Conservation (phyloP, 192 early-diverging fungal genomes). For the Backusella australiensis region DNA sequence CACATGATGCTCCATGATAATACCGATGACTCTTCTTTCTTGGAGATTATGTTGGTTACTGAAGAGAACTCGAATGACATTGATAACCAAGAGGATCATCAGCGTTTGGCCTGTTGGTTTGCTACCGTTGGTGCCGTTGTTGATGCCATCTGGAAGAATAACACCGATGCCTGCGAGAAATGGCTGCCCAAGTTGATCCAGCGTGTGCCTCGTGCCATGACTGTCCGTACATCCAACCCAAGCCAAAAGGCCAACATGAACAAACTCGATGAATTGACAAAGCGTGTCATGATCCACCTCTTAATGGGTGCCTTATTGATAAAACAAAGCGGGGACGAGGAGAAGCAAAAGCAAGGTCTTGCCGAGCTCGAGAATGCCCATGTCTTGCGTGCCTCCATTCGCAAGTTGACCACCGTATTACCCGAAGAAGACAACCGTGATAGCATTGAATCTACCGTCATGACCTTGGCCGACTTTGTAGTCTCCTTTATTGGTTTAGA, state of each 20-base stretch:
- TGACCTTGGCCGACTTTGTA: constrained; percentile 27
- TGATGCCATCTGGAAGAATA: constrained; percentile 24
- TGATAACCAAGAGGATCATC: constrained; percentile 1
- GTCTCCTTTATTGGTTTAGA: constrained; percentile 15
- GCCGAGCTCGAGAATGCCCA: constrained; percentile 4
- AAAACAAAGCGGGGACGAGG: not conserved
- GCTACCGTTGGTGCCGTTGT: constrained; percentile 22
- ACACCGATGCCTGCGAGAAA: not conserved
- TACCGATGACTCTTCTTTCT: constrained; percentile 1
- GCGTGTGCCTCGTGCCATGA: constrained; percentile 6
- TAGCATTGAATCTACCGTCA: constrained; percentile 9
- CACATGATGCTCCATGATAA: constrained; percentile 1
- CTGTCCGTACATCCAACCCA: not conserved
- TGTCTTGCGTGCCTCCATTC: not conserved
- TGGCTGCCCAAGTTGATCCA: not conserved
- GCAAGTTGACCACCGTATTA: not conserved
- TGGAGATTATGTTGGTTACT: constrained; percentile 10
- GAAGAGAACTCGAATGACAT: not conserved
- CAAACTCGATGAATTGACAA: not conserved
- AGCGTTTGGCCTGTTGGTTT: constrained; percentile 17
- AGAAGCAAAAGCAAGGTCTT: constrained; percentile 7
- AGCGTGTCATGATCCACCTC: not conserved
- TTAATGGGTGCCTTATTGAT: constrained; percentile 3
- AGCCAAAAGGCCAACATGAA: not conserved
- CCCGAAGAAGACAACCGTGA: not conserved